Base-by-base conservation (phyloP, 2,329 filamentous ascomycete species). In the Hawksworthiomyces lignivorus region DNA sequence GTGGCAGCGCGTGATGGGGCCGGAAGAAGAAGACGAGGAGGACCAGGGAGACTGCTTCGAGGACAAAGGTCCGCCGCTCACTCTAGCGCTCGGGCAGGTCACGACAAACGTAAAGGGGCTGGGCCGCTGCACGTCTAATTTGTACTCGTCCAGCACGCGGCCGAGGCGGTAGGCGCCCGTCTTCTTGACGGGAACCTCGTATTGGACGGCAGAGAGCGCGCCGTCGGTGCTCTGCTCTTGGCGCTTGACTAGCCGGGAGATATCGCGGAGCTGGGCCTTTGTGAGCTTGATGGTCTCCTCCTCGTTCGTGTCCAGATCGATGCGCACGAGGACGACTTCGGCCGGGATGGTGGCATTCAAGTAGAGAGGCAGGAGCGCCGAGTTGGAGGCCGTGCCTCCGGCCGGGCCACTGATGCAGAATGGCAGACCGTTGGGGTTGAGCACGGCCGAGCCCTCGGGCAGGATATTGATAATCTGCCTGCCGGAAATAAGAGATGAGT, bases 401-500 rank as follows among this genome's bases (percentile, higher is more conserved):
- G 75, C 68, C 32, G 70, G 68, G 44, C 82, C 82, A 26, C 24
- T 26, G 36, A 98, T 65, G 62, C 92, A 98, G 61, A 92, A 92
- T 1, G 88, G 75, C n/a, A 73, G 67, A 44, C 77, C 74, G 35
- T 88, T 76, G 1, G 88, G 87, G 56, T 98, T 98, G 48, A 98
- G 70, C 36, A 88, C 73, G 12, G 89, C 92, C 36, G 89, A 92
- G 15, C 94, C 94, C 69, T 98, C 92, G 2, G 92, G 92, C 42
- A 98, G 70, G 56, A 98, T 95, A 59, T 98, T 92, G 62, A 98
- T 90, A 53, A 96, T 94, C 65, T 97, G 89, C 61, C 88, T 92
- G 56, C 92, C 92, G 65, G 95, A 75, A 50, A 98, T 97, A 56
- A 97, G 74, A 18, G 89, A 95, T 24, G 87, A 77, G 59, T 97